Conservation (phyloP, 495 filamentous ascomycete species). For the Haplographium delicatum region DNA sequence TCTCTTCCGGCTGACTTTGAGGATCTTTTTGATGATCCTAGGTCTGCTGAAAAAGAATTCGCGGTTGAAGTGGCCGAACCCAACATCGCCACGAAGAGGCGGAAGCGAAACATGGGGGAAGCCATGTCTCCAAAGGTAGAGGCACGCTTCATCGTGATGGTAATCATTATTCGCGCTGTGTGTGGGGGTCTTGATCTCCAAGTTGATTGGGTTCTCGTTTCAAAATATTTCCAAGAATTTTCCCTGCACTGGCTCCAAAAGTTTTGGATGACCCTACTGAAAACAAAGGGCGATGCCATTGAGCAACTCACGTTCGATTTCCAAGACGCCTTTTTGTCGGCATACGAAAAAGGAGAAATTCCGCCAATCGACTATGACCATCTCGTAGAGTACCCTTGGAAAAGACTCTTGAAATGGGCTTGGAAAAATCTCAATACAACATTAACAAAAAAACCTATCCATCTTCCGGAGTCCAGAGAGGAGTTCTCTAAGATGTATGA, state of each 20-base stretch:
- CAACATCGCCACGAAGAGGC: not conserved
- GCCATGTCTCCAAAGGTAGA: slow-evolving; percentile 22
- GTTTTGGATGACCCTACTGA: slow-evolving; percentile 53
- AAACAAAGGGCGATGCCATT: slow-evolving; percentile 55
- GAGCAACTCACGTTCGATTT: slow-evolving; percentile 71
- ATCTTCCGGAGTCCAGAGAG: slow-evolving; percentile 26
- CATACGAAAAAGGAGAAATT: slow-evolving; percentile 64
- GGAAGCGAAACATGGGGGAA: slow-evolving; percentile 21
- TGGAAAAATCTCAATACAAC: slow-evolving; percentile 27
- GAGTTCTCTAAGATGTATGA: slow-evolving; percentile 31
- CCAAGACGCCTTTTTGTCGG: slow-evolving; percentile 66
- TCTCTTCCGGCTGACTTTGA: slow-evolving; percentile 16
- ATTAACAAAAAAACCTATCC: slow-evolving; percentile 28
- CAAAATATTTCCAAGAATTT: slow-evolving; percentile 58
- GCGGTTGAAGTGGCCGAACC: slow-evolving; percentile 13
- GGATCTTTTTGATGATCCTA: slow-evolving; percentile 12
- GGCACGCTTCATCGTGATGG: slow-evolving; percentile 54
- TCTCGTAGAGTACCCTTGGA: slow-evolving; percentile 72
- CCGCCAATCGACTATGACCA: slow-evolving; percentile 68
- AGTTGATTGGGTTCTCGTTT: slow-evolving; percentile 71
- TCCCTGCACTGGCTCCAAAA: slow-evolving; percentile 52
- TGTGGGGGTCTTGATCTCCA: slow-evolving; percentile 64
- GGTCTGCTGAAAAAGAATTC: not conserved
- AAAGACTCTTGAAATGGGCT: slow-evolving; percentile 65
- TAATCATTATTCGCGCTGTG: slow-evolving; percentile 66